Conservation (phyloP, 2,329 filamentous ascomycete genomes). For the Talaromyces pinophilus region DNA sequence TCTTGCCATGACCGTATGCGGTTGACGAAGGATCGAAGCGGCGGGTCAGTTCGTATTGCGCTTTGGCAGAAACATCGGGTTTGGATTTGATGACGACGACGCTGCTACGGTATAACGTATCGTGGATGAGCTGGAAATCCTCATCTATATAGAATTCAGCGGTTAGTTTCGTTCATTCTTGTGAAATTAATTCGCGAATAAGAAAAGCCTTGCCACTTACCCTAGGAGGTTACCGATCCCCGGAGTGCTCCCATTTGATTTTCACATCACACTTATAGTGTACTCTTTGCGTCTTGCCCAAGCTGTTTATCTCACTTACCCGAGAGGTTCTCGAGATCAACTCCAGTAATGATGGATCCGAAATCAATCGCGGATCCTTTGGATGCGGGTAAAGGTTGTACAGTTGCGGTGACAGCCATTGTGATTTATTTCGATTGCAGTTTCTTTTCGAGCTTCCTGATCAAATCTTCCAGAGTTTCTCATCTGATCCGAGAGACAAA, state of each 20-base stretch:
- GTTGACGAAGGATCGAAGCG: slow-evolving; percentile 68
- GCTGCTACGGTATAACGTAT: slow-evolving; percentile 67
- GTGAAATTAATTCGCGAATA: neutral
- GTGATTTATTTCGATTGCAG: neutral
- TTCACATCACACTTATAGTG: slow-evolving; percentile 20
- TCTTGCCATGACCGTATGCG: slow-evolving; percentile 75
- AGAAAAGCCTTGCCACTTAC: slow-evolving; percentile 25
- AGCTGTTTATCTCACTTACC: slow-evolving; percentile 50
- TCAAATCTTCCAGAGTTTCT: neutral
- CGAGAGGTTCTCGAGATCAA: slow-evolving; percentile 63
- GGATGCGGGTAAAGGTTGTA: slow-evolving; percentile 31
- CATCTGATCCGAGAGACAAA: neutral
- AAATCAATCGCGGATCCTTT: slow-evolving; percentile 54
- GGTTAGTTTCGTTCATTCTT: slow-evolving; percentile 2
- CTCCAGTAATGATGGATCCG: slow-evolving; percentile 60
- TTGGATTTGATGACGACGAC: slow-evolving; percentile 73
- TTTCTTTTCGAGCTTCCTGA: neutral
- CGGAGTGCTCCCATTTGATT: slow-evolving; percentile 56
- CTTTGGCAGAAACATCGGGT: slow-evolving; percentile 62
- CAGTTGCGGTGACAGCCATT: slow-evolving; percentile 23
- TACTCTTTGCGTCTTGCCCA: neutral
- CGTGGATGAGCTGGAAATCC: slow-evolving; percentile 64
- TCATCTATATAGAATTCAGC: slow-evolving; percentile 47
- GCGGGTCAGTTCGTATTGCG: slow-evolving; percentile 72
- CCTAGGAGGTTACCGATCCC: slow-evolving; percentile 61